Conservation (phyloP, 345 rosid species). For the Boechera divaricarpa region DNA sequence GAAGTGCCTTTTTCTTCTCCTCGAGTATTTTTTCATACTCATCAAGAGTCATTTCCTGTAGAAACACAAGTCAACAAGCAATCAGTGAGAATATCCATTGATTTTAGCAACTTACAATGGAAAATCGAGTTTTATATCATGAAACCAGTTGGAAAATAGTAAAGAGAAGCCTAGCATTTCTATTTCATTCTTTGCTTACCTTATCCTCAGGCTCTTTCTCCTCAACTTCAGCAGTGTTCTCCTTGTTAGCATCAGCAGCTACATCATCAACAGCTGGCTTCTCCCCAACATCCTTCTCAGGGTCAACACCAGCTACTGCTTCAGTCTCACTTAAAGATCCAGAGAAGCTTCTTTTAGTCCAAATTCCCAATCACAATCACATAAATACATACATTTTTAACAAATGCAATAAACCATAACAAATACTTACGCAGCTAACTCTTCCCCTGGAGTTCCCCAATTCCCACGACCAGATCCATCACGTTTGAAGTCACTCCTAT, state of each 20-base stretch:
- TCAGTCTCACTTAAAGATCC: slow-evolving; percentile 65
- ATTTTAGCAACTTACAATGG: background rate
- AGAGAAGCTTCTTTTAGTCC: slow-evolving; percentile 25
- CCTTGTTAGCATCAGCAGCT: slow-evolving; percentile 73
- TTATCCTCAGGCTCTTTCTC: slow-evolving; percentile 91
- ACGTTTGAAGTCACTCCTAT: slow-evolving; percentile 80
- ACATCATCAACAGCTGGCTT: slow-evolving; percentile 69
- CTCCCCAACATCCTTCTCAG: slow-evolving; percentile 60
- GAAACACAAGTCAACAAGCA: background rate
- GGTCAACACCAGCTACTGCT: slow-evolving; percentile 58
- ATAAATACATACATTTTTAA: background rate
- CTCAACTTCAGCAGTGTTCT: slow-evolving; percentile 54
- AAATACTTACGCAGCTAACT: slow-evolving; percentile 66
- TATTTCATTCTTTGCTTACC: slow-evolving; percentile 46
- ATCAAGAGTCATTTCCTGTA: slow-evolving; percentile 93
- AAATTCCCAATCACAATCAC: slow-evolving; percentile 9
- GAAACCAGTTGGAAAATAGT: background rate
- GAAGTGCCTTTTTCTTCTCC: slow-evolving; percentile 84
- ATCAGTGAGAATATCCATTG: background rate
- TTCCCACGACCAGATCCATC: slow-evolving; percentile 94
- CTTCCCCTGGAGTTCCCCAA: slow-evolving; percentile 92
- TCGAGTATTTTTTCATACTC: slow-evolving; percentile 90
- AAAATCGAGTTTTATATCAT: background rate
- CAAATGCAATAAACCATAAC: background rate
- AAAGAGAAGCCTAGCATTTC: background rate